These are phyloP conservation scores for Pythium rishiriense DNA, from an alignment of 352 stramenopile species.

Conservation along the genomic window DNA sequence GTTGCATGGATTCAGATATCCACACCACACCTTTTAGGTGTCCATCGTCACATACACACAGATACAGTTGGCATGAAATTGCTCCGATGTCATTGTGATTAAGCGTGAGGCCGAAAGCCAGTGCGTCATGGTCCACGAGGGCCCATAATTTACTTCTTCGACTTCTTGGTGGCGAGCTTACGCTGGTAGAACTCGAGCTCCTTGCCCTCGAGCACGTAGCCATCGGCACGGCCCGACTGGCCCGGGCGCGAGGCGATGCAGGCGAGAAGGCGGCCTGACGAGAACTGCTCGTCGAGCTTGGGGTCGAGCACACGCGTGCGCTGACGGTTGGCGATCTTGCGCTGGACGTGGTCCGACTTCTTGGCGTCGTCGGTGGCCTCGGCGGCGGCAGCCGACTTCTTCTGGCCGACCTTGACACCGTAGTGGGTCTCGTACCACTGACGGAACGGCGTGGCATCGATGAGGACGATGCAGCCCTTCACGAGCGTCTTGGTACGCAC, in stretches of 20 bases:
- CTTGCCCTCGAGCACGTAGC: constrained; percentile 99
- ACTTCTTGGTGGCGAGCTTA: constrained; percentile 99
- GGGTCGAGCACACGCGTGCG: constrained; percentile 91
- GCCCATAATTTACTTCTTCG: constrained; percentile 89
- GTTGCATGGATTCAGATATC: no score
- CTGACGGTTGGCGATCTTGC: constrained; percentile 95
- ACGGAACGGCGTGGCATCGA: constrained; percentile 99
- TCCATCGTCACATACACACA: no score
- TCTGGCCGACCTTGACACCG: constrained; percentile 90
- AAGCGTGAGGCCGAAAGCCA: constrained; percentile 24
- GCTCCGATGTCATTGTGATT: constrained; percentile 33
- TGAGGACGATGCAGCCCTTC: constrained; percentile 98
- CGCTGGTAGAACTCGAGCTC: constrained; percentile 99
- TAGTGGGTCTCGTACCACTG: constrained; percentile 99
- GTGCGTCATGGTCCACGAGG: constrained; percentile 16
- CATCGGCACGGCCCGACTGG: constrained; percentile 97
- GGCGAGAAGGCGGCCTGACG: constrained; percentile 94
- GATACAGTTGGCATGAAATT: constrained; percentile 20
- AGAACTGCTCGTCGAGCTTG: constrained; percentile 97
- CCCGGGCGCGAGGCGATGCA: constrained; percentile 97
- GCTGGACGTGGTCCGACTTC: constrained; percentile 92
- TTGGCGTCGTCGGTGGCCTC: constrained; percentile 87
- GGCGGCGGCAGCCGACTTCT: constrained; percentile 85
- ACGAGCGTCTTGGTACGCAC: constrained; percentile 99
- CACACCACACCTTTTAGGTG: no score